Base-by-base conservation (phyloP, 116 monocot genomes). In the Dioscorea cayenensis region DNA sequence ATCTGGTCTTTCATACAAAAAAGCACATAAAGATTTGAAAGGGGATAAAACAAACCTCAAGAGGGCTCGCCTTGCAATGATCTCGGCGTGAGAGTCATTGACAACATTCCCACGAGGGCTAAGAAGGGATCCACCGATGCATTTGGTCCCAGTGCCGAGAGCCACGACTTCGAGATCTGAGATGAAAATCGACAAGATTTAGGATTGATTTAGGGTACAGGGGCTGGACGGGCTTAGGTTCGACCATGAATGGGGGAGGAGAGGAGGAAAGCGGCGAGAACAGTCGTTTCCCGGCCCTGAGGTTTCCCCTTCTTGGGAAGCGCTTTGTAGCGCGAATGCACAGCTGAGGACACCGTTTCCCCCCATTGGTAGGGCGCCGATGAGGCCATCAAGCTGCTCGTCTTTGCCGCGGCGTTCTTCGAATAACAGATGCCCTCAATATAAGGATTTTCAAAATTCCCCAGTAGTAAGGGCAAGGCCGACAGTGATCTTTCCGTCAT, bases 231-330 rank as follows among this genome's bases (percentile, higher is more conserved):
- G 69, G 0, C 28, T 80, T 62, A 23, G 23, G 62, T 62, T 11
- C 19, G 55, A 91, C 86, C 77, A 14, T 76, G 28, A 51, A 81
- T 58, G 63, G 90, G n/a, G 21, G 90, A 82, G 32, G 92, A 92
- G 62, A 90, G 78, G 71, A 92, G 82, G 81, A 96, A 96, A 18
- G 96, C 90, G 11, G 92, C 87, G 20, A 96, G 67, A 49, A 96
- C 92, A 12, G 96, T 90, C 68, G 80, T 83, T 43, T 96, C 96
- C 17, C 84, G 76, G 21, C 92, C 92, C 61, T 96, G 96, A 5
- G 96, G 92, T 73, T 96, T 96, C 22, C 92, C 96, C 62, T 96
- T 92, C 79, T 92, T 96, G 7, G 92, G 92, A 12, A 96, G 84
- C 17, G 90, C 84, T 43, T 50, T 22, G 80, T 92, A 95, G 68